Base-by-base conservation (phyloP, 2,329 filamentous ascomycete genomes). In the Colletotrichum caudatum region DNA sequence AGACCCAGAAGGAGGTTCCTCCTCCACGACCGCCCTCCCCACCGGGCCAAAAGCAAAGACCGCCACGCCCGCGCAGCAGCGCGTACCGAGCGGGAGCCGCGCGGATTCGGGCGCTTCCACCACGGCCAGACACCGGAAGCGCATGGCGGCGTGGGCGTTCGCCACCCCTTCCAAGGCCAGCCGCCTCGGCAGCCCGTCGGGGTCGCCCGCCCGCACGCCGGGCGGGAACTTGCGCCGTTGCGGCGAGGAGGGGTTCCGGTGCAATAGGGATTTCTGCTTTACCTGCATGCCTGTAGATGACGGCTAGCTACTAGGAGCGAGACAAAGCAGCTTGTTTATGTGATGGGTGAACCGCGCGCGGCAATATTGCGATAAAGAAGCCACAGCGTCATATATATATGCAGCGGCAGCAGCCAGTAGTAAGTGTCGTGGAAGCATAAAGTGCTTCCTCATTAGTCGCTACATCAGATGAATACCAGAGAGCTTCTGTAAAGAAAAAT, bases 201-300 rank as follows among this genome's bases (percentile, higher is more conserved):
- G 63, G 16, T 77, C 76, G 35, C 73, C 80, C 41, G 75, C 83
- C 5, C 81, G 81, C 74, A 88, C 87, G 12, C 87, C 87, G 0
- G 83, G 86, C 2, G 87, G 87, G 1, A 84, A 84, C 18, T 74
- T 82, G 74, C 81, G 86, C 63, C 81, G 81, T 18, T 91, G 89
- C 70, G 89, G 89, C 4, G 80, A 86, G 73, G 83, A 85, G 74
- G 89, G 86, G 16, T 90, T 87, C 76, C 80, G 79, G 20, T 91
- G 89, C 72, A 84, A 84, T 4, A 82, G 86, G 65, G 85, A 88
- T 72, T 91, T 90, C 79, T 91, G 89, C 78, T 90, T 91, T 74
- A 83, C 82, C 12, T 91, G 89, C 82, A 12, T 91, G 89, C 75
- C 80, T 88, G 69, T 82, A 46, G 44, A 46, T 9, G 44, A n/a